Evolutionary conservation across 176 grass and related monocot genomes (phyloP), one percentile per base, ranked within the genome.

Genomic region (Aegilops bicornis): DNA sequence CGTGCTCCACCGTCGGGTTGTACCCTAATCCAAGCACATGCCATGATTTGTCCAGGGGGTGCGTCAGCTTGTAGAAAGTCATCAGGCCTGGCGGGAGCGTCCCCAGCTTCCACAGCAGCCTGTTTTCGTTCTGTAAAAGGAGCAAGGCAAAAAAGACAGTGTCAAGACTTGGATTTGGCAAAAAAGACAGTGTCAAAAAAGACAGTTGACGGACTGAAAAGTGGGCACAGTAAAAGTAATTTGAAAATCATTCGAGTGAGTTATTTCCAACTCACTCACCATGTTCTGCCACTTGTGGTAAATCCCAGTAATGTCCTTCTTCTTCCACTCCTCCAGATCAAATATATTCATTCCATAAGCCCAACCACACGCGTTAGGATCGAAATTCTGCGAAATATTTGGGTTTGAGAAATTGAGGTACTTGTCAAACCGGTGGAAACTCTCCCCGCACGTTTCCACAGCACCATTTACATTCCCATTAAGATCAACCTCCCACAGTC

Each of bases 271-370:
- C 82, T 78, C 82, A 86, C 82, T 78, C 82, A 92, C 88, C 91
- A 92, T 85, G n/a, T n/a, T 89, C 64, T 92, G 91, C 91, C 91
- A 93, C 78, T 72, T 93, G 78, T 93, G 91, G 60, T 93, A 93
- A 79, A 93, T 90, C 10, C 91, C 91, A 82, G 91, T 93, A 32
- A 93, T 90, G 60, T 93, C 91, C 84, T 90, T 90, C 85, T 90
- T 93, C 81, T 90, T 93, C 91, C 91, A 93, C 68, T 92, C 91
- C 70, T 90, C 82, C 69, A 93, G 78, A 85, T 93, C 85, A 85
- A 93, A 93, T 50, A 93, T 88, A 84, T 93, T 93, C 91, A 90
- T 93, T 77, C 91, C 88, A 73, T 93, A 93, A 32, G 91, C 91
- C 91, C 91, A 93, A 60, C 91, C 91, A 50, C 85, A 93, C 39